phyloP scores from a whole-genome alignment of 139 green algal genomes.

The Pycnococcus provasolii region DNA sequence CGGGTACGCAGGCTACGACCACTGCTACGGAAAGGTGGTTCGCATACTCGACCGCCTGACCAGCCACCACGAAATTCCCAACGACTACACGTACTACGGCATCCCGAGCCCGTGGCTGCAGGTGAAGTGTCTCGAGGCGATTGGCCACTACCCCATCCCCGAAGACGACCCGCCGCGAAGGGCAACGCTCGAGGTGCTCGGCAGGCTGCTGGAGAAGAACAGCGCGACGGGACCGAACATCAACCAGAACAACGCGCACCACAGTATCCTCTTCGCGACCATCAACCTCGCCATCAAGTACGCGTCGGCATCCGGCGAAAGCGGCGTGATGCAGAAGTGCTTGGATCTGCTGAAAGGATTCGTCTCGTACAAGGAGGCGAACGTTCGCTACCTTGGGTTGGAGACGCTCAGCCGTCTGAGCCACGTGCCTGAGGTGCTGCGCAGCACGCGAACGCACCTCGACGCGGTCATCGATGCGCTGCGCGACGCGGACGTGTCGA shows the following conservation, averaged over 20 bases:
- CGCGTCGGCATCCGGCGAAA: conserved; percentile 36
- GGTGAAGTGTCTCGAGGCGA: conserved; percentile 72
- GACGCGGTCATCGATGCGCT: conserved; percentile 19
- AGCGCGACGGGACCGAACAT: conserved; percentile 43
- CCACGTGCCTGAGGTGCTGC: conserved; percentile 32
- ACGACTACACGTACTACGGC: conserved; percentile 97
- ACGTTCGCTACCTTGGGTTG: conserved; percentile 87
- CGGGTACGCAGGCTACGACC: conserved; percentile 53
- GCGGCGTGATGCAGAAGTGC: conserved; percentile 55
- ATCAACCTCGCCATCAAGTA: conserved; percentile 59
- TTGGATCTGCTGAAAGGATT: conserved; percentile 48
- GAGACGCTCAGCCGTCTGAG: conserved; percentile 27
- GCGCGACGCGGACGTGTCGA: conserved; percentile 80
- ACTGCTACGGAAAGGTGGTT: conserved; percentile 63
- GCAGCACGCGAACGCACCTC: conserved; percentile 29
- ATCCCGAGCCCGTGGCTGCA: conserved; percentile 96
- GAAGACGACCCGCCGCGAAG: conserved; percentile 49
- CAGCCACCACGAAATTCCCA: conserved; percentile 53
- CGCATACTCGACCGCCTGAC: conserved; percentile 68
- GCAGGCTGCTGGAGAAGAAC: neutral
- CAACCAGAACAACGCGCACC: conserved; percentile 95
- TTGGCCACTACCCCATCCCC: conserved; percentile 87
- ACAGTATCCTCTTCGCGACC: conserved; percentile 94
- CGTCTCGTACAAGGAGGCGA: conserved; percentile 62
- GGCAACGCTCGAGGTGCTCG: conserved; percentile 38